A percentile compares a stretch with the other conserved stretches of the same genome.
Conservation (phyloP, 257 asterid genomes). For the Thymus quinquecostatus region DNA sequence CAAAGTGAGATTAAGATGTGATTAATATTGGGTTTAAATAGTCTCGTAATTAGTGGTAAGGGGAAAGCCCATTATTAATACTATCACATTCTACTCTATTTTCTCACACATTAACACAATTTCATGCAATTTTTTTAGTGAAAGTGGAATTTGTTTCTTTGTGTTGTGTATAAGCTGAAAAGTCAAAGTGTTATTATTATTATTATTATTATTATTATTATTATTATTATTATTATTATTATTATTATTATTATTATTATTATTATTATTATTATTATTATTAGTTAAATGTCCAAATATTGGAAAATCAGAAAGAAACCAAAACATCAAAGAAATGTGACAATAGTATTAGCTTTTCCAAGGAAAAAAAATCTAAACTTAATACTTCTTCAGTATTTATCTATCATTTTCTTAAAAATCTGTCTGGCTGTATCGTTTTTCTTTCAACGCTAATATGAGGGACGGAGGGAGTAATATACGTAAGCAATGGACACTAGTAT, state of each 20-base stretch:
- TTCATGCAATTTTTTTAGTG: not conserved
- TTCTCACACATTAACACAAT: not conserved
- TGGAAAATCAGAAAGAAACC: slow-evolving; percentile 6
- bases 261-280: too few relatives aligned
- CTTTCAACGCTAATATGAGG: too few relatives aligned
- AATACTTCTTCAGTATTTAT: too few relatives aligned
- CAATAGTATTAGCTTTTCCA: not conserved
- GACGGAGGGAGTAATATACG: not conserved
- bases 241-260: too few relatives aligned
- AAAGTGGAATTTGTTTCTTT: not conserved
- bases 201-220: too few relatives aligned
- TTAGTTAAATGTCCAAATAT: not conserved
- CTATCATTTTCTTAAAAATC: too few relatives aligned
- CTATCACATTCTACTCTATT: not conserved
- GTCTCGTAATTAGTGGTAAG: slow-evolving; percentile 16
- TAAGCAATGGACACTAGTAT: slow-evolving; percentile 25
- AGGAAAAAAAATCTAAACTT: too few relatives aligned
- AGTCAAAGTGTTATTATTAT: not conserved
- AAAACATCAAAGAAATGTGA: slow-evolving; percentile 13
- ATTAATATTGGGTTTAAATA: slow-evolving; percentile 3
- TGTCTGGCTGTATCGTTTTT: too few relatives aligned
- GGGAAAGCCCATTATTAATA: slow-evolving; percentile 1
- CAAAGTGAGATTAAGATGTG: not conserved
- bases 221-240: too few relatives aligned
- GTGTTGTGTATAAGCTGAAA: not conserved